These are phyloP conservation scores for Lignosus rhinocerotis DNA, from an alignment of 1,284 basidiomycete species.

Conservation along the genomic window DNA sequence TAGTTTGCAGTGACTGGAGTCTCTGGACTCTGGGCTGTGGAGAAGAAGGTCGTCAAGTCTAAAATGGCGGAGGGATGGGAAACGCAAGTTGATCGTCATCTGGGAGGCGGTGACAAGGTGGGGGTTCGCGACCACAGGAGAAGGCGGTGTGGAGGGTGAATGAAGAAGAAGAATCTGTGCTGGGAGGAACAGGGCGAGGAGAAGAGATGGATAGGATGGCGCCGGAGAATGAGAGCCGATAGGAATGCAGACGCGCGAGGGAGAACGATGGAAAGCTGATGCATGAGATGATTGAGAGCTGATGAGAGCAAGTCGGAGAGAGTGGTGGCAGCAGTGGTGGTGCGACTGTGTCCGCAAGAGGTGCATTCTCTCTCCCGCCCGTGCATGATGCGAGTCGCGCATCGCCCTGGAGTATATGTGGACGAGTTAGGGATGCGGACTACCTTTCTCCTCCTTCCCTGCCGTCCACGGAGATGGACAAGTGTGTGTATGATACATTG, in stretches of 20 bases:
- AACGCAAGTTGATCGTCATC: background rate
- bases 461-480: slow-evolving; percentile 16
- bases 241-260: slow-evolving; percentile 9
- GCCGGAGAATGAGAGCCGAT: background rate
- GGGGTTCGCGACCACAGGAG: background rate
- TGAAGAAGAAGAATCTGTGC: too few relatives aligned
- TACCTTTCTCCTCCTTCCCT: slow-evolving; percentile 3
- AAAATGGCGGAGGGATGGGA: too few relatives aligned
- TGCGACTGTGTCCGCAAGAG: slow-evolving; percentile 1
- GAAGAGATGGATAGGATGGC: too few relatives aligned
- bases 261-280: slow-evolving; percentile 17
- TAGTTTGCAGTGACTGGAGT: too few relatives aligned
- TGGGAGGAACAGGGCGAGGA: too few relatives aligned
- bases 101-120: background rate
- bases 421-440: slow-evolving; percentile 10
- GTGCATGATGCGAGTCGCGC: slow-evolving; percentile 14
- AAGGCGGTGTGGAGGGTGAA: background rate
- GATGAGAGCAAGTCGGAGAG: too few relatives aligned
- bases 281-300: too few relatives aligned
- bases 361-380: slow-evolving; percentile 3
- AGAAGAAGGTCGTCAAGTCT: too few relatives aligned
- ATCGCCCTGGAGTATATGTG: slow-evolving; percentile 10
- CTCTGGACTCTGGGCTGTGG: too few relatives aligned
- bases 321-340: background rate
- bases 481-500: slow-evolving; percentile 23